Evolutionary conservation across 2,329 filamentous ascomycete genomes (phyloP), one percentile per base, ranked within the genome.

Genomic region (Xylogone sp.): DNA sequence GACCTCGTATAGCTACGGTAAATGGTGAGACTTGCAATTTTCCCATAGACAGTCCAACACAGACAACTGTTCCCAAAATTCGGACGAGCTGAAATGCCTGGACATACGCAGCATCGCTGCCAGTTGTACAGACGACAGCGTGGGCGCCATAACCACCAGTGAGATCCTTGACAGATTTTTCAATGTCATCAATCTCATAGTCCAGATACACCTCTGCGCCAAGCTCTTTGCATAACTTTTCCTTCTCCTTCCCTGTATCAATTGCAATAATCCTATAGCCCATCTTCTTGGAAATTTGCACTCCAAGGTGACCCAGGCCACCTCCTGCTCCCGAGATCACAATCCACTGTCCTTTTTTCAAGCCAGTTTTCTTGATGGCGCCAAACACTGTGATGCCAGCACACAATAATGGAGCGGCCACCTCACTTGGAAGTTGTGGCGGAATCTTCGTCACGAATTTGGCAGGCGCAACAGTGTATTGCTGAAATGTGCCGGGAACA

Each of bases 351-450:
- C 52, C 48, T 12, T 29, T 42, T 56, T 59, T 68, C 46, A 73
- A 54, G 50, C 68, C 61, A 42, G 75, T 75, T 39, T 78, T 75
- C 13, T 74, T 70, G 46, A 92, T 68, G 0, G 88, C 87, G 3
- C 79, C 77, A 63, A 80, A 92, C 0, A 86, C 78, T 0, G 88
- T 92, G 51, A 91, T 76, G 0, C 88, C 88, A 1, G 83, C 88
- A 64, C 88, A 91, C 21, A 91, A 75, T 70, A 92, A 80, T 1
- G 87, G 87, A 2, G 86, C 77, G 0, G 72, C 72, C 0, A 69
- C 57, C 39, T 75, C 70, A 0, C 73, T 73, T 3, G 73, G 65
- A 13, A 81, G 67, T 1, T 62, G 63, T 10, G 79, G 75, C 0
- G 77, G 78, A 43, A 82, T 77, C 48, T 74, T 75, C 57, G 81